A percentile compares a stretch with the other conserved stretches of the same genome.
Conservation (phyloP, 2,329 filamentous ascomycete species). For the Aspergillus transmontanensis region DNA sequence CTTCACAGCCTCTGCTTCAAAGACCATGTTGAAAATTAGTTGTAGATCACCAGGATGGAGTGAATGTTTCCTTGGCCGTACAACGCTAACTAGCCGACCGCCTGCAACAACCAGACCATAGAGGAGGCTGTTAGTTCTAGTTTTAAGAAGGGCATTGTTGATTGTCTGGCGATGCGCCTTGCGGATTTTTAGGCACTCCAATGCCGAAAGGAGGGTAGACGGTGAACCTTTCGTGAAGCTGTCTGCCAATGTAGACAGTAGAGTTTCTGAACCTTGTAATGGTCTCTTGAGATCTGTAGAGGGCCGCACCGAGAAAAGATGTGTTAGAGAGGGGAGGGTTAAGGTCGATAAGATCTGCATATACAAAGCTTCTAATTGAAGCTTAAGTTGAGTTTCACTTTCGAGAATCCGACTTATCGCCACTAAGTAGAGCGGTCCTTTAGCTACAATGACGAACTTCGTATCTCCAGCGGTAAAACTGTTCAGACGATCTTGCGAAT, state of each 20-base stretch:
- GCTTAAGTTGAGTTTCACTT: conserved; percentile 82
- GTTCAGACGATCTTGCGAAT: conserved; percentile 72
- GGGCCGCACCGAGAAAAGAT: conserved; percentile 84
- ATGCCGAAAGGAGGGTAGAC: conserved; percentile 80
- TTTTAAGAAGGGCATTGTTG: conserved; percentile 82
- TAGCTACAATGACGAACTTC: conserved; percentile 81
- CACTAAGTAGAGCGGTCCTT: conserved; percentile 88
- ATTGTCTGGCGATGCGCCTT: conserved; percentile 85
- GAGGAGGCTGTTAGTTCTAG: conserved; percentile 74
- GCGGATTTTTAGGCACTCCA: conserved; percentile 90
- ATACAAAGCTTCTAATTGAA: conserved; percentile 90
- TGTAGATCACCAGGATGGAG: conserved; percentile 94
- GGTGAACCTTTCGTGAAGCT: conserved; percentile 92
- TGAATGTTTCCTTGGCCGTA: conserved; percentile 90
- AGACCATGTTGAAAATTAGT: conserved; percentile 98
- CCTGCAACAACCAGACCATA: conserved; percentile 94
- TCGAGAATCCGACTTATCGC: conserved; percentile 92
- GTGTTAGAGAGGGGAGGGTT: conserved; percentile 81
- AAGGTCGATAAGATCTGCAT: conserved; percentile 98
- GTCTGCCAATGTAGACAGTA: conserved; percentile 89
- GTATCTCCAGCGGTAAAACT: conserved; percentile 86
- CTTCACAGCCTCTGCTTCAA: conserved; percentile 89
- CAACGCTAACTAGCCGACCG: conserved; percentile 89
- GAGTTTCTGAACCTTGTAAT: conserved; percentile 84
- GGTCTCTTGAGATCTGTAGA: conserved; percentile 93